Evolutionary conservation across 2,329 filamentous ascomycete genomes (phyloP), one percentile per base, ranked within the genome.

Genomic region (Diaporthe ilicicola): DNA sequence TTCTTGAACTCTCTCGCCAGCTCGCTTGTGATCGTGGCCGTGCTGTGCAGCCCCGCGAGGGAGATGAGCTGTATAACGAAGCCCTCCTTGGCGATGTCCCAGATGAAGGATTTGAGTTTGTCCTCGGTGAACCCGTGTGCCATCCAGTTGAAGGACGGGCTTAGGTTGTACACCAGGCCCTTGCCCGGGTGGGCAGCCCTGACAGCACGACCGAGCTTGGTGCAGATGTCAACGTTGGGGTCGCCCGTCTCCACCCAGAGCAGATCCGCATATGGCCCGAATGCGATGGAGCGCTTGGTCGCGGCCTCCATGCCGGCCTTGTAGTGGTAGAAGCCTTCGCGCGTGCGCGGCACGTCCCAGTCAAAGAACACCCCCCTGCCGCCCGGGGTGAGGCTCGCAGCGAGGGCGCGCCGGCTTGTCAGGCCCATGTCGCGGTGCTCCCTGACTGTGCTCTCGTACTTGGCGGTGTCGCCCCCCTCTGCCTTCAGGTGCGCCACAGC

Each of bases 101-200:
- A 98, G 76, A 99, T 93, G 81, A 99, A 99, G 7, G 90, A 94
- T 83, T 93, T 94, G 69, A 99, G 87, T 7, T 92, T 92, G 73
- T 90, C 91, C 74, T 94, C 90, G 3, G 89, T 92, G 83, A 98
- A 99, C 37, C 95, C 96, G 79, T 98, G 95, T 13, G 91, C 91
- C 90, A 97, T 96, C 96, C 96, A 99, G 86, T 99, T 98, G 88
- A 99, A 99, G 10, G 94, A 97, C 1, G 96, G 96, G 5, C 92
- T 95, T 1, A 99, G 88, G 84, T 99, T 99, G 85, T 99, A 99
- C 0, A 98, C 95, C 29, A 99, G 88, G 44, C 93, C 93, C 88
- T 98, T 98, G 72, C 89, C 90, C 0, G 94, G 94, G 76, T 89
- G 86, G 4, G 83, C 85, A 0, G 84, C 82, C 68, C 93, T 90